phyloP scores from a whole-genome alignment of 768 basidiomycete species.

The Kwoniella europaea region DNA sequence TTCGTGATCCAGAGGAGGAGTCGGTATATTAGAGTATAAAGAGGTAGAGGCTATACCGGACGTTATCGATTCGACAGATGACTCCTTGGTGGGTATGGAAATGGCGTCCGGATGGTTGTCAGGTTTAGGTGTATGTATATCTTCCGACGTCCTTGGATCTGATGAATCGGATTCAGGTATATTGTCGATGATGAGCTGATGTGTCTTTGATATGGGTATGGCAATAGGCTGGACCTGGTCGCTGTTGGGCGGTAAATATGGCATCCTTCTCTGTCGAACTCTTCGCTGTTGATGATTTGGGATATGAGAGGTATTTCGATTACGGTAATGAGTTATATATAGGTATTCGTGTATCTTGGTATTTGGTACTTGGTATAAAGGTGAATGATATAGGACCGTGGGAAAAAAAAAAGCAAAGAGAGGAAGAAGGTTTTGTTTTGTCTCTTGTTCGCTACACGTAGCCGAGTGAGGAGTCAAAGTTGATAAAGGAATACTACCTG shows the following conservation, averaged over 20 bases:
- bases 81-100: not conserved
- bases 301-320: not conserved
- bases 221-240: slow-evolving; percentile 9
- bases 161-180: not conserved
- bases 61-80: slow-evolving; percentile 1
- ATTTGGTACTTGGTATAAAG: not conserved
- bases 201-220: slow-evolving; percentile 13
- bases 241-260: slow-evolving; percentile 23
- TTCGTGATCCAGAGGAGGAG: slow-evolving; percentile 13
- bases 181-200: slow-evolving; percentile 7
- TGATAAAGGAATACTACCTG: not conserved
- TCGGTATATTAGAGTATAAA: slow-evolving; percentile 5
- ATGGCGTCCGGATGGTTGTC: slow-evolving; percentile 3
- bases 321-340: not conserved
- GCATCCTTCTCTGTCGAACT: slow-evolving; percentile 6
- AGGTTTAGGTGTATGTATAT: slow-evolving; percentile 17
- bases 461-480: not conserved
- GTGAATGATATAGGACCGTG: not conserved
- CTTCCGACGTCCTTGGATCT: slow-evolving; percentile 6
- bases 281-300: not conserved
- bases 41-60: slow-evolving; percentile 2
- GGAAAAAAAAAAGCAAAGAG: not conserved
- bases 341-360: not conserved
- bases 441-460: too few relatives aligned
- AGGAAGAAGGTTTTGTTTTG: not conserved